These are phyloP conservation scores for Solanum chiquidenum DNA, from an alignment of 257 asterid genomes.

Conservation along the genomic window DNA sequence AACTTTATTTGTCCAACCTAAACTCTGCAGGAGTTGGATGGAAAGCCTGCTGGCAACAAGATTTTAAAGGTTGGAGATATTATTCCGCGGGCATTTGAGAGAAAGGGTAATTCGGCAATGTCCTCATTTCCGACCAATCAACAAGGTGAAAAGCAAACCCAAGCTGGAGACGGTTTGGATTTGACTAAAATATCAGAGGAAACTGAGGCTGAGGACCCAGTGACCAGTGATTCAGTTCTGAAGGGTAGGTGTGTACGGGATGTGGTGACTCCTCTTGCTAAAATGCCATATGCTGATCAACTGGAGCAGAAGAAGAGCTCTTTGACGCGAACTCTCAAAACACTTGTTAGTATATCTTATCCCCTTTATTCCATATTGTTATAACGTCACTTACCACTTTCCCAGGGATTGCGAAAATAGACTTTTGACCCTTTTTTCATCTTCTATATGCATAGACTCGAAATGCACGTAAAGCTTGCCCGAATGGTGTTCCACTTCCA, in stretches of 20 bases:
- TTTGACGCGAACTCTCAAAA: slow-evolving; percentile 63
- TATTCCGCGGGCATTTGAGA: slow-evolving; percentile 65
- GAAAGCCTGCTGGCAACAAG: slow-evolving; percentile 63
- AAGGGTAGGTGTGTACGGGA: slow-evolving; percentile 66
- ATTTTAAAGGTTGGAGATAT: slow-evolving; percentile 66
- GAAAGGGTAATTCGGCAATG: slow-evolving; percentile 26
- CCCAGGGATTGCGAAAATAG: neutral
- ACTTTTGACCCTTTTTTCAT: neutral
- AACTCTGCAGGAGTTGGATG: slow-evolving; percentile 61
- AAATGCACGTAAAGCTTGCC: slow-evolving; percentile 92
- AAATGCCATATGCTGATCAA: slow-evolving; percentile 80
- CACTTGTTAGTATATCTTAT: slow-evolving; percentile 38
- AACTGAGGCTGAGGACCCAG: slow-evolving; percentile 25
- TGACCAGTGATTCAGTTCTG: slow-evolving; percentile 20
- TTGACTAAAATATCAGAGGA: slow-evolving; percentile 5
- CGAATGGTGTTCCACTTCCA: slow-evolving; percentile 67
- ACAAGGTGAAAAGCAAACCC: slow-evolving; percentile 16
- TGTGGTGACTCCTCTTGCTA: slow-evolving; percentile 95
- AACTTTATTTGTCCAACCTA: slow-evolving; percentile 9
- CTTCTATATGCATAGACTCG: slow-evolving; percentile 50
- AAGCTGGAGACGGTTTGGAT: slow-evolving; percentile 10
- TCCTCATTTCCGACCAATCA: neutral
- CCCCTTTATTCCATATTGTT: neutral
- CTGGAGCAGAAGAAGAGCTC: slow-evolving; percentile 71
- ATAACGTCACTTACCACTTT: neutral